Evolutionary conservation across 2,329 filamentous ascomycete species (phyloP).

Genomic region (Xylariaceae sp.): DNA sequence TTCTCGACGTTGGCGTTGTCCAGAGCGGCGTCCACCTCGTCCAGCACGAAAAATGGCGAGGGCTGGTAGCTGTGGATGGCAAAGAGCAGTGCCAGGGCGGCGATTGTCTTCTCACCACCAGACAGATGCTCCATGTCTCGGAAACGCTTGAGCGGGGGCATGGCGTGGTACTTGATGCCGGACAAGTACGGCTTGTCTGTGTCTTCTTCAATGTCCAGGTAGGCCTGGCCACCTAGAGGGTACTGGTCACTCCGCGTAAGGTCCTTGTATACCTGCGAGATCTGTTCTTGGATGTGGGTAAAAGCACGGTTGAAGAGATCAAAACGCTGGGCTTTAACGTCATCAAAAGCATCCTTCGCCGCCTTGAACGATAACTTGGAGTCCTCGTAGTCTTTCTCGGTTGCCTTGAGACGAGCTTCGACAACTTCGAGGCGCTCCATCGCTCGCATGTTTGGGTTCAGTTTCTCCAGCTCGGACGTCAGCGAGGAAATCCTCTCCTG

Average conservation of each 20-base stretch:
- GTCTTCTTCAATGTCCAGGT: slow-evolving; percentile 89
- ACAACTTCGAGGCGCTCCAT: slow-evolving; percentile 87
- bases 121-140: slow-evolving; percentile 98
- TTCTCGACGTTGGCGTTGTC: slow-evolving; percentile 96
- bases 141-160: slow-evolving; percentile 97
- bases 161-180: slow-evolving; percentile 97
- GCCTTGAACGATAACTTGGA: slow-evolving; percentile 69
- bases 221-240: slow-evolving; percentile 82
- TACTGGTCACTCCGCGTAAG: slow-evolving; percentile 88
- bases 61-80: slow-evolving; percentile 96
- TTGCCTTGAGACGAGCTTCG: slow-evolving; percentile 74
- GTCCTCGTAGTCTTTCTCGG: slow-evolving; percentile 85
- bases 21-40: slow-evolving; percentile 96
- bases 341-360: slow-evolving; percentile 78
- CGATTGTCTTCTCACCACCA: slow-evolving; percentile 98
- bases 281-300: slow-evolving; percentile 90
- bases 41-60: slow-evolving; percentile 93
- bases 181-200: slow-evolving; percentile 94
- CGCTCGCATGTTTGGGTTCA: slow-evolving; percentile 95
- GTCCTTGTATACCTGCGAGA: slow-evolving; percentile 90
- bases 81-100: slow-evolving; percentile 90
- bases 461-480: slow-evolving; percentile 78
- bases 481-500: slow-evolving; percentile 73
- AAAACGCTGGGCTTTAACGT: slow-evolving; percentile 75
- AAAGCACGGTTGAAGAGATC: slow-evolving; percentile 96